Evolutionary conservation across 2,329 filamentous ascomycete genomes (phyloP), one percentile per base, ranked within the genome.

Genomic region (Bipolaris zeicola): DNA sequence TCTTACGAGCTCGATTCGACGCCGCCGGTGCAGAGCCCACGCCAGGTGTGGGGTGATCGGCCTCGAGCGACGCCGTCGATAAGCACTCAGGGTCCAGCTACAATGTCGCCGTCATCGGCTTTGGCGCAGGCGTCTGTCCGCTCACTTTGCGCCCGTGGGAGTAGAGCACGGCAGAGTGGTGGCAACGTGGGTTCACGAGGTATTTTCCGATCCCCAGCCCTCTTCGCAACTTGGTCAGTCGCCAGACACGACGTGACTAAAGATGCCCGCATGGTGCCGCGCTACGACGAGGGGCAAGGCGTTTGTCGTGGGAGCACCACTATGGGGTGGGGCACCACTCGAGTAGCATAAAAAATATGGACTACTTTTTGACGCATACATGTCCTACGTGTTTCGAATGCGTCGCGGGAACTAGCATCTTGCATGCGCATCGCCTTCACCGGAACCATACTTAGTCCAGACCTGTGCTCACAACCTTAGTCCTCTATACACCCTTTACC

Each of bases 21-120:
- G 59, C 61, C 26, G 50, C 33, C 47, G 58, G 60, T 56, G 53
- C 14, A 44, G 59, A 52, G 57, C 57, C 58, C 60, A 63, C 55
- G 56, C 58, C 53, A 28, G 54, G 59, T 58, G 69, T 65, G 65
- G 68, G 65, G 61, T 66, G 52, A 49, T 52, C 50, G 47, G 44
- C 57, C 51, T 57, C 10, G 11, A 53, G 49, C 58, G 55, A 55
- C 41, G 41, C 57, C 61, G 62, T 55, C 60, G 67, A 71, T 68
- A 67, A 71, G 67, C 60, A 57, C 22, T 49, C 52, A 59, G 63
- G 62, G 62, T 65, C 62, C 57, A 55, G 49, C 43, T 60, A 53
- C 46, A 70, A 72, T 75, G 72, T 69, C 65, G 68, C 68, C 66
- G 67, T 70, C 70, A 72, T 74, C 71, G 69, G 71, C 68, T 61